phyloP scores from a whole-genome alignment of 129 eudicot species.

The Flaveria linearis region DNA sequence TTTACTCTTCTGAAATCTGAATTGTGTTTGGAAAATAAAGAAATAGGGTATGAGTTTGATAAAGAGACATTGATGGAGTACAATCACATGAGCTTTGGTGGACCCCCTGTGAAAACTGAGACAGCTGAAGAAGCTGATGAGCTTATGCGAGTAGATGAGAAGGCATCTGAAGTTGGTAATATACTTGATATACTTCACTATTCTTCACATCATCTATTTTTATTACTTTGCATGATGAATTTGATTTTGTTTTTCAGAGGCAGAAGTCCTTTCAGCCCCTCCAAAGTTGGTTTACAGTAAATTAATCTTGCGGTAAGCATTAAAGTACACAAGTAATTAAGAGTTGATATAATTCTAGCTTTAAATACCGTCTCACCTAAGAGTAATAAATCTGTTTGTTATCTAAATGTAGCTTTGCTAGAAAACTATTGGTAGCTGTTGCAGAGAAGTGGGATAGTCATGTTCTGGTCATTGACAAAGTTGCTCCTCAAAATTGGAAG shows the following conservation, averaged over 20 bases:
- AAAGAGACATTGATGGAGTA: constrained; percentile 58
- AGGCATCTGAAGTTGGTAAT: constrained; percentile 73
- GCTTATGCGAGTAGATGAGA: constrained; percentile 50
- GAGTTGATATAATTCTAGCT: neutral
- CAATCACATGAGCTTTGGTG: constrained; percentile 93
- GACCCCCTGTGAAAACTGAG: constrained; percentile 68
- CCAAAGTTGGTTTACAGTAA: constrained; percentile 96
- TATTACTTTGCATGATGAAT: constrained; percentile 19
- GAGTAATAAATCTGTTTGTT: constrained; percentile 9
- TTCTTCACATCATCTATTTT: neutral
- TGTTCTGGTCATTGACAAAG: constrained; percentile 74
- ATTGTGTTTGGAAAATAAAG: constrained; percentile 38
- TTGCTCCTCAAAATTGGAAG: constrained; percentile 82
- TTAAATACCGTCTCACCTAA: neutral
- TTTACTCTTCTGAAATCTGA: constrained; percentile 1
- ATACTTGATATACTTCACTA: constrained; percentile 1
- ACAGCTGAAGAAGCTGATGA: constrained; percentile 77
- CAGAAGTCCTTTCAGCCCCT: constrained; percentile 95
- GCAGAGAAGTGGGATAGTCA: constrained; percentile 79
- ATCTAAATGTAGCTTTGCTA: constrained; percentile 62
- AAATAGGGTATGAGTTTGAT: constrained; percentile 70
- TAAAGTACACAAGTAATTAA: neutral
- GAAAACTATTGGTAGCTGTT: constrained; percentile 86
- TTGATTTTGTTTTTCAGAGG: constrained; percentile 53
- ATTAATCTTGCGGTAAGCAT: constrained; percentile 71